Conservation (phyloP, 495 filamentous ascomycete species). For the Endocarpon pusillum region DNA sequence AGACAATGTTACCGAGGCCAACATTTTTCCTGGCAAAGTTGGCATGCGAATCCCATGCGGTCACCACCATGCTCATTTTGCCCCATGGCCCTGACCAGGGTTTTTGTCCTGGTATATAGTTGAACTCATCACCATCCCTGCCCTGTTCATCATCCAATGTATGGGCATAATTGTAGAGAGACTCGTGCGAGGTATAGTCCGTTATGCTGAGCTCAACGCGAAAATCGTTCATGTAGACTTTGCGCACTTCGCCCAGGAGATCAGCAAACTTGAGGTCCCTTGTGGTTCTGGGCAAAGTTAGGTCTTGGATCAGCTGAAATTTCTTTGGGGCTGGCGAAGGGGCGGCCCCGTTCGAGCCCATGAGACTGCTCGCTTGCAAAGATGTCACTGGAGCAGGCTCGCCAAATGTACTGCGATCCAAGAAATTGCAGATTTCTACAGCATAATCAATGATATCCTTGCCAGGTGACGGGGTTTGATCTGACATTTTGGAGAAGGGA, state of each 20-base stretch:
- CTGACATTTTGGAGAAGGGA: slow-evolving; percentile 19
- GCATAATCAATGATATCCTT: slow-evolving; percentile 8
- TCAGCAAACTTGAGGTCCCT: slow-evolving; percentile 35
- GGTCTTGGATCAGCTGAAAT: slow-evolving; percentile 47
- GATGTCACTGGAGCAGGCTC: background rate
- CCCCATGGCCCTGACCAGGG: slow-evolving; percentile 67
- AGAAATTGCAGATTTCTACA: too few relatives aligned
- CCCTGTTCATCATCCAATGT: slow-evolving; percentile 18
- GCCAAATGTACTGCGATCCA: too few relatives aligned
- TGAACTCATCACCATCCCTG: slow-evolving; percentile 30
- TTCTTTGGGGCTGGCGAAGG: too few relatives aligned
- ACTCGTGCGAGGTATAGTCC: slow-evolving; percentile 62
- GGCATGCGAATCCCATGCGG: slow-evolving; percentile 55
- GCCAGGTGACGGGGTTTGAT: slow-evolving; percentile 8
- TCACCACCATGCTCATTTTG: slow-evolving; percentile 52
- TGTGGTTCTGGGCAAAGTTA: slow-evolving; percentile 24
- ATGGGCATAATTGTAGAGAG: slow-evolving; percentile 40
- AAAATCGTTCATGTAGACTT: slow-evolving; percentile 33
- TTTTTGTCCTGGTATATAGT: slow-evolving; percentile 20
- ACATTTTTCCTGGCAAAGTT: slow-evolving; percentile 35
- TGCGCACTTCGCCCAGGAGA: slow-evolving; percentile 60
- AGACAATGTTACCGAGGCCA: slow-evolving; percentile 39
- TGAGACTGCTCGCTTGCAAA: background rate
- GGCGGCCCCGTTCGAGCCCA: too few relatives aligned
- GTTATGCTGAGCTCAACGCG: slow-evolving; percentile 56